These are phyloP conservation scores for Hygrocybe coccinea DNA, from an alignment of 768 basidiomycete species.

Conservation along the genomic window DNA sequence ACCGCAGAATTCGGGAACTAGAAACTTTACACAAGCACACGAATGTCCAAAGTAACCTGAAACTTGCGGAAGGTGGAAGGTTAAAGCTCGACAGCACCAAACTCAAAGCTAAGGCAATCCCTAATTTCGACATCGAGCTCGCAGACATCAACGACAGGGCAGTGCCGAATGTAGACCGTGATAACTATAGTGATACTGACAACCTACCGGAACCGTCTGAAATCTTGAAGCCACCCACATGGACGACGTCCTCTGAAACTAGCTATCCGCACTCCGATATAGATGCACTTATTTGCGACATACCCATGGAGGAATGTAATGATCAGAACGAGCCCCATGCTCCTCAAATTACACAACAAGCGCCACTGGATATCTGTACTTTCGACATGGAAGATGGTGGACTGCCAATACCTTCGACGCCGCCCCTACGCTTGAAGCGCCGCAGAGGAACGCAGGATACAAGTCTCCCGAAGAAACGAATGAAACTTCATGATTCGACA, in stretches of 20 bases:
- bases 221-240: slow-evolving; percentile 21
- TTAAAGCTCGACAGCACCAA: slow-evolving; percentile 39
- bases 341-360: too few species aligned
- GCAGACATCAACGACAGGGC: slow-evolving; percentile 33
- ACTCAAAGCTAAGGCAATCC: slow-evolving; percentile 20
- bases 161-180: slow-evolving; percentile 19
- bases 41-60: slow-evolving; percentile 36
- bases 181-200: slow-evolving; percentile 35
- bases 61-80: slow-evolving; percentile 37
- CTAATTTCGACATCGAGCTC: slow-evolving; percentile 51
- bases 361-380: too few species aligned
- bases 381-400: too few species aligned
- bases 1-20: slow-evolving; percentile 35
- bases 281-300: slow-evolving; percentile 39
- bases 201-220: slow-evolving; percentile 40
- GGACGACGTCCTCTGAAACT: slow-evolving; percentile 27
- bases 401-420: too few species aligned
- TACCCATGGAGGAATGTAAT: slow-evolving; percentile 25
- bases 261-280: slow-evolving; percentile 42
- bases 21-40: slow-evolving; percentile 42
- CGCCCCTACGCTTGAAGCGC: too few species aligned
- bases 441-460: too few species aligned
- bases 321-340: not conserved
- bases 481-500: too few species aligned
- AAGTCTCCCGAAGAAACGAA: too few species aligned